Conservation (phyloP, 2,329 filamentous ascomycete genomes). For the Aspergillus sp. region DNA sequence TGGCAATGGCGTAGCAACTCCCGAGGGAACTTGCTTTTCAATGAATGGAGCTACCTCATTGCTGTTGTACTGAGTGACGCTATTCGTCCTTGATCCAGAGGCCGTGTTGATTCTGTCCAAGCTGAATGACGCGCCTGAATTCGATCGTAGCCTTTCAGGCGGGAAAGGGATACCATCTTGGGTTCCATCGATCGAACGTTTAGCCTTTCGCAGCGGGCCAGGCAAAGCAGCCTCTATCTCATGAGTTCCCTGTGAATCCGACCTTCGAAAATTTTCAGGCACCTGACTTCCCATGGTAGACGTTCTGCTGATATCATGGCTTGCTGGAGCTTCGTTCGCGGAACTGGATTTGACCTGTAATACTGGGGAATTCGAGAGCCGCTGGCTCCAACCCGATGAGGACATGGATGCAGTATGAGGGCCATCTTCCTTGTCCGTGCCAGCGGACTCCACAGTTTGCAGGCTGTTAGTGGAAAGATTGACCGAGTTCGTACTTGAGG, state of each 20-base stretch:
- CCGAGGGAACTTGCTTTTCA: conserved; percentile 33
- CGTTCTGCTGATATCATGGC: conserved; percentile 24
- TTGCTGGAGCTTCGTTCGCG: conserved; percentile 28
- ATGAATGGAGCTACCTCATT: conserved; percentile 29
- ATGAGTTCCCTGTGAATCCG: conserved; percentile 30
- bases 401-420: conserved; percentile 30
- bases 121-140: conserved; percentile 33
- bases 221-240: conserved; percentile 32
- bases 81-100: conserved; percentile 32
- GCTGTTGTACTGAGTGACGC: conserved; percentile 29
- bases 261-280: conserved; percentile 28
- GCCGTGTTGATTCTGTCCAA: conserved; percentile 29
- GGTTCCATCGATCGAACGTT: conserved; percentile 26
- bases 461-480: conserved; percentile 33
- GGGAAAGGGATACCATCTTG: conserved; percentile 22
- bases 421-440: conserved; percentile 34
- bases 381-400: conserved; percentile 33
- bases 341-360: conserved; percentile 33
- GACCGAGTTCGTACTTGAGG: conserved; percentile 35
- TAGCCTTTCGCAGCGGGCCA: conserved; percentile 24
- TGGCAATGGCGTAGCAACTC: conserved; percentile 30
- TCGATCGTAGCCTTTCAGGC: conserved; percentile 39
- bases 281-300: conserved; percentile 21
- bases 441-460: conserved; percentile 32
- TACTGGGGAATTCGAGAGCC: conserved; percentile 36